Conservation (phyloP, 805 yeast genomes). For the Priceomyces melissophilus region DNA sequence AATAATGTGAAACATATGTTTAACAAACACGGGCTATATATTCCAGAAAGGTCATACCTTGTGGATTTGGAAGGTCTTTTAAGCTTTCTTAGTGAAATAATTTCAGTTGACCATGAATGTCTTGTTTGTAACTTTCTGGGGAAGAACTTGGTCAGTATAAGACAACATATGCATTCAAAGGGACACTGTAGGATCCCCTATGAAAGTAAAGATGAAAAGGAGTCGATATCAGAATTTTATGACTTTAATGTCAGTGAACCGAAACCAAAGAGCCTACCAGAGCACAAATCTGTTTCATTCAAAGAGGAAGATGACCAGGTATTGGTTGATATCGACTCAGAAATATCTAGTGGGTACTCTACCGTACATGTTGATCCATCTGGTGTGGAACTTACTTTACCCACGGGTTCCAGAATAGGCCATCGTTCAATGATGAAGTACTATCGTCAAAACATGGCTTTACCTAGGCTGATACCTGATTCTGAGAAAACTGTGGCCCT, state of each 20-base stretch:
- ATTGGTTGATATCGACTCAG: slow-evolving; percentile 8
- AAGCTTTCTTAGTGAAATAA: slow-evolving; percentile 33
- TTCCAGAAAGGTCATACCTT: slow-evolving; percentile 41
- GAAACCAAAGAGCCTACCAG: slow-evolving; percentile 9
- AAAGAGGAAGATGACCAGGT: slow-evolving; percentile 10
- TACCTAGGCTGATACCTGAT: slow-evolving; percentile 39
- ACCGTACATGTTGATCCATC: slow-evolving; percentile 47
- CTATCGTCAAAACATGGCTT: slow-evolving; percentile 56
- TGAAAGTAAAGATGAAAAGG: slow-evolving; percentile 38
- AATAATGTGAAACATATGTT: slow-evolving; percentile 48
- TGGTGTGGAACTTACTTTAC: slow-evolving; percentile 67
- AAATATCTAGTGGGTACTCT: slow-evolving; percentile 19
- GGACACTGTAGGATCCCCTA: slow-evolving; percentile 47
- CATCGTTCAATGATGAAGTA: slow-evolving; percentile 74
- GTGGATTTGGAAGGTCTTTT: slow-evolving; percentile 37
- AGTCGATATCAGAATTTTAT: slow-evolving; percentile 36
- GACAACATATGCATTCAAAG: slow-evolving; percentile 42
- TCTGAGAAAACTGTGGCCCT: slow-evolving; percentile 74
- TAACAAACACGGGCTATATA: slow-evolving; percentile 42
- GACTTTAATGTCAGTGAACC: slow-evolving; percentile 24
- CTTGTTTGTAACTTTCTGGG: slow-evolving; percentile 44
- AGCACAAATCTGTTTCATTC: slow-evolving; percentile 26
- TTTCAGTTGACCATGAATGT: slow-evolving; percentile 41
- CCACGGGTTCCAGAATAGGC: slow-evolving; percentile 76
- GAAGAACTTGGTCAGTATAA: slow-evolving; percentile 35